Conservation (phyloP, 306 rosid genomes). For the Quercus gilva region DNA sequence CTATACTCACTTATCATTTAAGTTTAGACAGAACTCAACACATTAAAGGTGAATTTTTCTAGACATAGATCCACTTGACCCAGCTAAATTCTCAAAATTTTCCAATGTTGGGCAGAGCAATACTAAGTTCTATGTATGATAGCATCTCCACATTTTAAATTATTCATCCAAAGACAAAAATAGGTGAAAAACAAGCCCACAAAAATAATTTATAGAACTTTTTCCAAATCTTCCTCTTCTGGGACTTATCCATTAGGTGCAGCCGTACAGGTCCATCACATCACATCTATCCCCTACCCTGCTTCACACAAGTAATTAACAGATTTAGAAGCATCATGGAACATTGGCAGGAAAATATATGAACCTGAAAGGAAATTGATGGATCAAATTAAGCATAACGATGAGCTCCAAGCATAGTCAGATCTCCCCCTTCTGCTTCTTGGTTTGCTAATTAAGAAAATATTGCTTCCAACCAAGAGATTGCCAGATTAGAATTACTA, state of each 20-base stretch:
- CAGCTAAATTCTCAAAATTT: neutral
- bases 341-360: constrained; percentile 9
- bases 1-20: neutral
- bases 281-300: neutral
- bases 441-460: constrained; percentile 63
- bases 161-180: neutral
- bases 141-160: neutral
- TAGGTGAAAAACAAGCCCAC: neutral
- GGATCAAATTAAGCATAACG: constrained; percentile 83
- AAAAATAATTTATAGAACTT: neutral
- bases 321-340: neutral
- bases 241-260: neutral
- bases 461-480: constrained; percentile 89
- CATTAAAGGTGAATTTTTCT: neutral
- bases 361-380: constrained; percentile 82
- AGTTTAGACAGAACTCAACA: neutral
- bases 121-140: neutral
- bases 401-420: constrained; percentile 49
- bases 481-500: constrained; percentile 74
- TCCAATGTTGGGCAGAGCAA: neutral
- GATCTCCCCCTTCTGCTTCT: constrained; percentile 50
- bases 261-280: too few relatives aligned
- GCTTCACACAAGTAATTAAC: constrained; percentile 4
- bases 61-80: neutral
- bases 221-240: neutral